Evolutionary conservation across 176 grass and related monocot species (phyloP).

Genomic region (Triticum turgidum): DNA sequence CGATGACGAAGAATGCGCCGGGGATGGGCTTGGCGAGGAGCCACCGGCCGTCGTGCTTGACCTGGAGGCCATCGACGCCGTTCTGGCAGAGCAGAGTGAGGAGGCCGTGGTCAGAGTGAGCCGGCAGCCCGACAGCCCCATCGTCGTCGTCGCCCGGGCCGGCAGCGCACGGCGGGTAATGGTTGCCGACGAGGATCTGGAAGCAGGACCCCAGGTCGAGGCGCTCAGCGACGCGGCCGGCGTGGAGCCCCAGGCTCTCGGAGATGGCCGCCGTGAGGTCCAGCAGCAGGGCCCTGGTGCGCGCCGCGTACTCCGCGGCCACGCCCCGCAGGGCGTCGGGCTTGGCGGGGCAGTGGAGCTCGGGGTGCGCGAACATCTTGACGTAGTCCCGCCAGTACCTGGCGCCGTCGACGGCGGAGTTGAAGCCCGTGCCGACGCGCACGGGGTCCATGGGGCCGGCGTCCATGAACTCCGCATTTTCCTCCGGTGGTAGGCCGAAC

Average conservation of each 20-base stretch:
- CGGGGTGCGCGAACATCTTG: slow-evolving; percentile 69
- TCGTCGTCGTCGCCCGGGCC: not conserved
- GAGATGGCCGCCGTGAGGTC: slow-evolving; percentile 52
- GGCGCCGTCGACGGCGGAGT: slow-evolving; percentile 30
- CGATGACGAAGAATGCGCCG: slow-evolving; percentile 64
- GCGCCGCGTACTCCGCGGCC: slow-evolving; percentile 33
- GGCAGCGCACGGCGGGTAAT: slow-evolving; percentile 43
- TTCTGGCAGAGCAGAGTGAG: slow-evolving; percentile 75
- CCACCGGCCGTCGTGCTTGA: slow-evolving; percentile 55
- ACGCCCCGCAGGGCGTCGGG: slow-evolving; percentile 42
- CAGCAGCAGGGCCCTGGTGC: slow-evolving; percentile 44
- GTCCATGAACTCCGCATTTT: slow-evolving; percentile 30
- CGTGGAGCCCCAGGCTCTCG: slow-evolving; percentile 55
- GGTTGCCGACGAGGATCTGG: slow-evolving; percentile 60
- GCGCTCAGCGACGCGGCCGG: slow-evolving; percentile 9
- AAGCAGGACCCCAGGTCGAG: slow-evolving; percentile 48
- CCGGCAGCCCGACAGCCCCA: slow-evolving; percentile 26
- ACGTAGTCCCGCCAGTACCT: slow-evolving; percentile 52
- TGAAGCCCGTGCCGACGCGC: slow-evolving; percentile 38
- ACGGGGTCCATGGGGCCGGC: slow-evolving; percentile 45
- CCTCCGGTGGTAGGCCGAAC: slow-evolving; percentile 36
- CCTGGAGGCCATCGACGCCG: slow-evolving; percentile 69
- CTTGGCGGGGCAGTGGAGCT: slow-evolving; percentile 48
- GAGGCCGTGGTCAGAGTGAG: slow-evolving; percentile 80
- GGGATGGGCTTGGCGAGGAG: slow-evolving; percentile 52